Evolutionary conservation across 805 yeast genomes (phyloP).

Genomic region (Wickerhamomyces hampshirensis): DNA sequence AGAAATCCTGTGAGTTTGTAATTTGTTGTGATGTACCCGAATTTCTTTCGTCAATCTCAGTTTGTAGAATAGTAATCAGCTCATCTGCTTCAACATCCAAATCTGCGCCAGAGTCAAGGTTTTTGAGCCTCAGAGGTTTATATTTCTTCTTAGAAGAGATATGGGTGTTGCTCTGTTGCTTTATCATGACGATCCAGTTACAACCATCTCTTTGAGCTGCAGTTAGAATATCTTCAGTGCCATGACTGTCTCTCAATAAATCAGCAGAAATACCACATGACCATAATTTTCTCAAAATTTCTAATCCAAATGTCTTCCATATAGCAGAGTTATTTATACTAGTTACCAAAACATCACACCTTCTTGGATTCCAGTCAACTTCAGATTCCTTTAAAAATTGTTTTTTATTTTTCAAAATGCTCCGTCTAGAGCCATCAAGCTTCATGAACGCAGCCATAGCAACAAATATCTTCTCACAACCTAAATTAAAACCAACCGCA

Average conservation of each 20-base stretch:
- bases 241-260: constrained; percentile 38
- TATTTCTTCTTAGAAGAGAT: constrained; percentile 41
- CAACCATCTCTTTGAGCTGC: constrained; percentile 67
- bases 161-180: constrained; percentile 47
- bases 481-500: constrained; percentile 86
- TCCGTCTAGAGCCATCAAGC: constrained; percentile 25
- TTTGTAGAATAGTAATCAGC: constrained; percentile 40
- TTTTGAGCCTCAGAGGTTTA: constrained; percentile 73
- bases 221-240: constrained; percentile 60
- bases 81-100: constrained; percentile 71
- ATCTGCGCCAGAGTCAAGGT: constrained; percentile 56
- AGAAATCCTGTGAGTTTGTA: constrained; percentile 16
- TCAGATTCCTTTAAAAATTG: constrained; percentile 30
- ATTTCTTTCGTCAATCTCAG: constrained; percentile 20
- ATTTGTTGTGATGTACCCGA: background rate
- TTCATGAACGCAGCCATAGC: constrained; percentile 45
- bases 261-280: constrained; percentile 76
- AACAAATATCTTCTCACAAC: constrained; percentile 60
- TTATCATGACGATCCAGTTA: constrained; percentile 71
- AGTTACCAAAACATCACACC: constrained; percentile 82
- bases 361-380: constrained; percentile 46
- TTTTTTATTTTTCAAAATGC: constrained; percentile 29
- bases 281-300: constrained; percentile 67
- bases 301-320: constrained; percentile 58
- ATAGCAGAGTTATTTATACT: constrained; percentile 51